These are phyloP conservation scores for Leishmania guyanensis DNA, from an alignment of 208 protist genomes.

Conservation along the genomic window DNA sequence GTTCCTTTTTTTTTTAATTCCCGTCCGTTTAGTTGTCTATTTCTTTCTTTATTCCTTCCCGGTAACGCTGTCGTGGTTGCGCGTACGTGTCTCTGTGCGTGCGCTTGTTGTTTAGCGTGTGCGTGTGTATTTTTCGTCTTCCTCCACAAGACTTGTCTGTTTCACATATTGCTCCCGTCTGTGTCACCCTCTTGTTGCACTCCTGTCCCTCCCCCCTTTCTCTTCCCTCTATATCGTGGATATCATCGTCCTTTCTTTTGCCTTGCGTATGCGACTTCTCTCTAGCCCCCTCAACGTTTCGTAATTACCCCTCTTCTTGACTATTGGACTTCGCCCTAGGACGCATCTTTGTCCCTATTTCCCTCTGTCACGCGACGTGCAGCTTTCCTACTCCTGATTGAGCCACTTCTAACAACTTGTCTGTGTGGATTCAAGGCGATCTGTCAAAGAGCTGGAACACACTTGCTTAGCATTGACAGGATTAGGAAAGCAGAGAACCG, in stretches of 20 bases:
- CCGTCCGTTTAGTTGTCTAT: neutral
- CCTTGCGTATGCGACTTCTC: neutral
- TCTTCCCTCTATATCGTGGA: neutral
- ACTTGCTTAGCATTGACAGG: neutral
- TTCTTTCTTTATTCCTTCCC: slow-evolving; percentile 1
- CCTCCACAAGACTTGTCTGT: neutral
- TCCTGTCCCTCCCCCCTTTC: neutral
- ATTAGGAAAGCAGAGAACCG: neutral
- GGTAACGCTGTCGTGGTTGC: neutral
- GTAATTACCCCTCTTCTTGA: neutral
- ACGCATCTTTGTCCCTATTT: neutral
- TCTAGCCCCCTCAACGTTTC: neutral
- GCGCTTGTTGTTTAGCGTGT: slow-evolving; percentile 3
- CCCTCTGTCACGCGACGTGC: neutral
- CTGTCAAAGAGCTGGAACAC: neutral
- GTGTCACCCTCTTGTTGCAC: neutral
- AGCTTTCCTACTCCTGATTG: neutral
- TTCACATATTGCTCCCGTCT: neutral
- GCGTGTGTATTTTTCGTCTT: neutral
- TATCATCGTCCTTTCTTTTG: neutral
- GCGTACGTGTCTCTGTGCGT: neutral
- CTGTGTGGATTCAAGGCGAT: neutral
- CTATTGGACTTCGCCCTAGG: neutral
- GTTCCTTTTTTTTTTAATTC: slow-evolving; percentile 2
- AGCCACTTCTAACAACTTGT: neutral